Percentiles rank a stretch among this genome's conserved stretches.
Conservation (phyloP, 345 rosid genomes). For the Acer campestre region DNA sequence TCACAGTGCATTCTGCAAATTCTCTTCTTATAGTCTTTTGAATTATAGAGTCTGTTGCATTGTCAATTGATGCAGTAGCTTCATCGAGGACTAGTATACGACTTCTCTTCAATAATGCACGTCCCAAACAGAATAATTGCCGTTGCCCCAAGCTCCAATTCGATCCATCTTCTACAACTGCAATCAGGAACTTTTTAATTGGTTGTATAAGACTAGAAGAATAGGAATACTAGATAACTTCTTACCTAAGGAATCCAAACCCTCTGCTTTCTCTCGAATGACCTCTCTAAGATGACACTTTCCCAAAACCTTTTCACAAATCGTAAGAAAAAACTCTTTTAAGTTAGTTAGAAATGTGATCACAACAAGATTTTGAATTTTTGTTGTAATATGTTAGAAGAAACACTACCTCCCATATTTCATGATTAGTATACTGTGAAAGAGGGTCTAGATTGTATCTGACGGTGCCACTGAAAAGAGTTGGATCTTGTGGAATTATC, state of each 20-base stretch:
- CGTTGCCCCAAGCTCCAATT: constrained; percentile 73
- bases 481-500: constrained; percentile 77
- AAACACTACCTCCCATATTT: constrained; percentile 43
- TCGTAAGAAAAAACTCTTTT: constrained; percentile 1
- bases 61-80: constrained; percentile 67
- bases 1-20: constrained; percentile 54
- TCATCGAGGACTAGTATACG: constrained; percentile 60
- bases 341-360: neutral
- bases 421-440: constrained; percentile 30
- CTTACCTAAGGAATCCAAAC: constrained; percentile 38
- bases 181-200: constrained; percentile 23
- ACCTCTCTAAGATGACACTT: constrained; percentile 41
- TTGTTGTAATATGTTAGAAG: neutral
- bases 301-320: constrained; percentile 28
- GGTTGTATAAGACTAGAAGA: constrained; percentile 2
- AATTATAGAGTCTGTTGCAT: constrained; percentile 50
- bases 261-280: constrained; percentile 34
- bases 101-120: constrained; percentile 54
- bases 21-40: constrained; percentile 56
- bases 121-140: constrained; percentile 61
- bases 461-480: constrained; percentile 58
- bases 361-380: too few species aligned
- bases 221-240: neutral
- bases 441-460: constrained; percentile 71
- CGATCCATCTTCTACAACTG: constrained; percentile 50